Conservation (phyloP, 2,329 filamentous ascomycete species). For the Cordyceps militaris region DNA sequence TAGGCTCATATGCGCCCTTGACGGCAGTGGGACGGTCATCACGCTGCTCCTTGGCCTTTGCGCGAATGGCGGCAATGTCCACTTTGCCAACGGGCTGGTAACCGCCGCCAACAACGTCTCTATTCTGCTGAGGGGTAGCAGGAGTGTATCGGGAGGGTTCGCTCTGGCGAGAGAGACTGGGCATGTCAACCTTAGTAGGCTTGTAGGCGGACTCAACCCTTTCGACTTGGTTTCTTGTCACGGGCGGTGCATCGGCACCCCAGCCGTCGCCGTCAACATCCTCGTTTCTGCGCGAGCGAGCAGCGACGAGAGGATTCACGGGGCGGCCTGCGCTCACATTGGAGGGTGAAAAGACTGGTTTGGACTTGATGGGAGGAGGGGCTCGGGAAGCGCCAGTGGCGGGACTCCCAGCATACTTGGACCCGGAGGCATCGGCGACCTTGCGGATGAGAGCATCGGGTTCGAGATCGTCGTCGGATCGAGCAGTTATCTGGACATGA, state of each 20-base stretch:
- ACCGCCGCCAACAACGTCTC: slow-evolving; percentile 70
- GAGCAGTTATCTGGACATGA: slow-evolving; percentile 94
- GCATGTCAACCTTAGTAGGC: slow-evolving; percentile 91
- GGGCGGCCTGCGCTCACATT: slow-evolving; percentile 35
- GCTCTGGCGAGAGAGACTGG: slow-evolving; percentile 70
- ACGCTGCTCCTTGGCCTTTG: slow-evolving; percentile 58
- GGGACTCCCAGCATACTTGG: slow-evolving; percentile 77
- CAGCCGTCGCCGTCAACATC: slow-evolving; percentile 80
- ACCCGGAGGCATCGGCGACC: slow-evolving; percentile 86
- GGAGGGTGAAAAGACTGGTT: slow-evolving; percentile 87
- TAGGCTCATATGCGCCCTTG: slow-evolving; percentile 88
- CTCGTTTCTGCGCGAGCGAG: slow-evolving; percentile 52
- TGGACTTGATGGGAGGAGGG: slow-evolving; percentile 69
- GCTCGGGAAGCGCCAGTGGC: slow-evolving; percentile 45
- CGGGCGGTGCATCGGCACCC: slow-evolving; percentile 87
- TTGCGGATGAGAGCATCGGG: slow-evolving; percentile 87
- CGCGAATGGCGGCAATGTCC: slow-evolving; percentile 88
- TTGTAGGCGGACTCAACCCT: slow-evolving; percentile 91
- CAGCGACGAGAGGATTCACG: slow-evolving; percentile 63
- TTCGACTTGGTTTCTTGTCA: slow-evolving; percentile 79
- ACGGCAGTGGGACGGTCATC: slow-evolving; percentile 80
- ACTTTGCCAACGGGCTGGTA: slow-evolving; percentile 96
- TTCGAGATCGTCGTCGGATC: slow-evolving; percentile 81
- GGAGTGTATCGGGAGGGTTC: slow-evolving; percentile 56
- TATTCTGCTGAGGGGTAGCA: slow-evolving; percentile 35